These are phyloP conservation scores for Mycosphaerella sp. DNA, from an alignment of 2,329 filamentous ascomycete species.

Conservation along the genomic window DNA sequence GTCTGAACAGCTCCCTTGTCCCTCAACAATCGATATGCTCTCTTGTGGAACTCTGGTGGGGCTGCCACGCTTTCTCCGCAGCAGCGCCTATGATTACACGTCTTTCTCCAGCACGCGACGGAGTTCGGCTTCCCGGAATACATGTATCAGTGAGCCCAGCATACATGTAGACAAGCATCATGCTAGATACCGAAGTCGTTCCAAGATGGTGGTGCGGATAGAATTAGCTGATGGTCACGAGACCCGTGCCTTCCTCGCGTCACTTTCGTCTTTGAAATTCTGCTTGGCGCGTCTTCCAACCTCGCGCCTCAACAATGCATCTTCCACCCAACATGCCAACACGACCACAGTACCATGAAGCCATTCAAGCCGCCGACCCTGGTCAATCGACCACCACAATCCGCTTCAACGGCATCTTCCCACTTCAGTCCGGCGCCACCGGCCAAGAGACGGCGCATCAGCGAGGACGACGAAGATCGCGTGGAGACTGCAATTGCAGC, in stretches of 20 bases:
- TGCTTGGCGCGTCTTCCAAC: neutral
- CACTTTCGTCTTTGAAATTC: neutral
- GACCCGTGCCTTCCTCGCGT: neutral
- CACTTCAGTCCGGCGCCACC: constrained; percentile 31
- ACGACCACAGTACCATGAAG: constrained; percentile 21
- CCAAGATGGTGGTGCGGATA: no score
- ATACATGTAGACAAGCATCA: no score
- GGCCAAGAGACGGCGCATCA: constrained; percentile 40
- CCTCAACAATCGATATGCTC: neutral
- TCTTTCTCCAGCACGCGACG: no score
- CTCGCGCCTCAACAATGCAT: neutral
- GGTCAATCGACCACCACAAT: constrained; percentile 14
- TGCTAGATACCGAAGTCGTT: no score
- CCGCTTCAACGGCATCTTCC: neutral
- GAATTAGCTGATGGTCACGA: no score
- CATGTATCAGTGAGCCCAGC: no score
- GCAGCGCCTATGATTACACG: neutral
- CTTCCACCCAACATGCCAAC: neutral
- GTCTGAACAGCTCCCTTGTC: no score
- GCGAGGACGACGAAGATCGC: constrained; percentile 26
- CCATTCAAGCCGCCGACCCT: constrained; percentile 30
- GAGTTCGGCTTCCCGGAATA: neutral
- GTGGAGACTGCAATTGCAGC: constrained; percentile 23
- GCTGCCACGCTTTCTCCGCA: neutral
- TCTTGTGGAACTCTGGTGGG: neutral